Evolutionary conservation across 2,329 filamentous ascomycete genomes (phyloP), one percentile per base, ranked within the genome.

Genomic region (Sphaerulina musiva): DNA sequence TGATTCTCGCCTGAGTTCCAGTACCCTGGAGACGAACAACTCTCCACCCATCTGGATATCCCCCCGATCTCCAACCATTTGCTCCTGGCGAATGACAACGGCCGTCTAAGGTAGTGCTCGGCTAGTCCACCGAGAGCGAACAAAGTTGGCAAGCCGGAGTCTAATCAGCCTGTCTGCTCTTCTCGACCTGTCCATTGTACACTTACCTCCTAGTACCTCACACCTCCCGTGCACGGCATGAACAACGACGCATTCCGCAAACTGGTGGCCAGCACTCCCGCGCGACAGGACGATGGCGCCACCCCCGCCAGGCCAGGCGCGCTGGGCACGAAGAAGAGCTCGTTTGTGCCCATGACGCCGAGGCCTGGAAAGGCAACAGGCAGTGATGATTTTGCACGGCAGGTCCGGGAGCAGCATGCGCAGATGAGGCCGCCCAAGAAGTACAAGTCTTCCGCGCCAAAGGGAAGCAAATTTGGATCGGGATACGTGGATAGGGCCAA

Each of bases 181-280:
- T n/a, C 34, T 29, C 26, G 26, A 7, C 26, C 26, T 29, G 26
- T 29, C 26, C 26, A 29, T 38, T 38, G 34, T 38, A 38, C 12
- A 10, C 34, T 11, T n/a, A n/a, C n/a, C n/a, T n/a, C n/a, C n/a
- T 36, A 36, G 20, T 36, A 38, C 12, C 34, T 10, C 3, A n/a
- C 34, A 26, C 34, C 34, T 12, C 54, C 59, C 42, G 5, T 26
- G 26, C 5, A 29, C 26, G 26, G 26, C 26, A 97, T 98, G 93
- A 95, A 97, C 70, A 97, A 97, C 77, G 83, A 90, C 42, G 89
- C 96, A 66, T 98, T 98, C 67, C 86, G 93, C 51, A 86, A 86
- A 60, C 80, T 97, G 6, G 72, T 95, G 20, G 43, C 81, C 60
- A 78, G 81, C 60, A 78, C 74, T 3, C 71, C 78, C 2, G 68